A percentile compares a stretch with the other conserved stretches of the same genome.
Conservation (phyloP, 495 filamentous ascomycete genomes). For the Podospora didyma region DNA sequence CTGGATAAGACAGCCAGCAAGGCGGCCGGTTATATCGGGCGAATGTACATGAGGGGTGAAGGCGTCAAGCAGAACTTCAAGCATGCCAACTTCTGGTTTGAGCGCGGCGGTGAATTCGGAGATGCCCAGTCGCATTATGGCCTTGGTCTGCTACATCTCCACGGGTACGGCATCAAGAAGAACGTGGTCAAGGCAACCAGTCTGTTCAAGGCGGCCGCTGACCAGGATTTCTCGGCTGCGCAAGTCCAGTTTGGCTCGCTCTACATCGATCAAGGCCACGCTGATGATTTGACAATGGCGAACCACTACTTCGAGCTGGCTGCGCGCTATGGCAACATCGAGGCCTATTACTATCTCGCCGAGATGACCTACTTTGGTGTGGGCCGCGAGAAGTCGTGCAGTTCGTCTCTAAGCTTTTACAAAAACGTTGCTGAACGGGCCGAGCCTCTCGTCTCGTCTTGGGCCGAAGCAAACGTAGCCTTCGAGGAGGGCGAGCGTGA, state of each 20-base stretch:
- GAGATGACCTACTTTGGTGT: slow-evolving; percentile 82
- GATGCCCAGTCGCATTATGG: slow-evolving; percentile 85
- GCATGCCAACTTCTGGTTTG: slow-evolving; percentile 81
- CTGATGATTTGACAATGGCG: slow-evolving; percentile 59
- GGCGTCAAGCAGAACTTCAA: slow-evolving; percentile 76
- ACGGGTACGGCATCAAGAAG: slow-evolving; percentile 75
- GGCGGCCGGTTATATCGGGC: slow-evolving; percentile 84
- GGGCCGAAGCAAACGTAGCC: slow-evolving; percentile 79
- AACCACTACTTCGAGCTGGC: slow-evolving; percentile 91
- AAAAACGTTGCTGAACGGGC: slow-evolving; percentile 92
- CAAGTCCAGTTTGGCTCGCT: slow-evolving; percentile 81
- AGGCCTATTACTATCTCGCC: slow-evolving; percentile 92
- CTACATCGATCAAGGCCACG: slow-evolving; percentile 85
- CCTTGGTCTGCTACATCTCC: slow-evolving; percentile 79
- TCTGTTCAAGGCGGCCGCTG: slow-evolving; percentile 77
- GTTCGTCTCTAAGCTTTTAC: slow-evolving; percentile 80
- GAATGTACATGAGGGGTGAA: slow-evolving; percentile 92
- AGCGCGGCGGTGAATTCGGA: slow-evolving; percentile 69
- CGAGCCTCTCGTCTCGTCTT: slow-evolving; percentile 78
- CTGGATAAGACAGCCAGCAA: slow-evolving; percentile 84
- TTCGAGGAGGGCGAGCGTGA: slow-evolving; percentile 85
- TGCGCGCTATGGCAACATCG: slow-evolving; percentile 80
- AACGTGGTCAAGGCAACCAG: slow-evolving; percentile 71
- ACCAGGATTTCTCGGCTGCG: slow-evolving; percentile 77
- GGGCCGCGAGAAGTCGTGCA: slow-evolving; percentile 76